Percentiles rank a stretch among this genome's conserved stretches.
Evolutionary conservation across 176 grass and related monocot genomes (phyloP).

Genomic region (Eragrostis nindensis): DNA sequence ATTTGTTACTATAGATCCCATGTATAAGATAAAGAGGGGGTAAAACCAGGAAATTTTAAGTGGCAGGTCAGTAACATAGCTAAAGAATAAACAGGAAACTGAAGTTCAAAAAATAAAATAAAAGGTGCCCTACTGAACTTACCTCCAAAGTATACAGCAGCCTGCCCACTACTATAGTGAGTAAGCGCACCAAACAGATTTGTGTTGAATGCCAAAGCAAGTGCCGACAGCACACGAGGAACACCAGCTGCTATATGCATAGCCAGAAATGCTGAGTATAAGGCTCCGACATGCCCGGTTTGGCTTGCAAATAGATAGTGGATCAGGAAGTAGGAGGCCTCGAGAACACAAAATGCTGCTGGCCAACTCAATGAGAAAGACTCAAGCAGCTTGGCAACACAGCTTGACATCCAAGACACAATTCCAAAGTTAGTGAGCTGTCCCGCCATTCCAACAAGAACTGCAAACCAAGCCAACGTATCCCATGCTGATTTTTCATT

Average conservation of each 20-base stretch:
- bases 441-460: slow-evolving; percentile 87
- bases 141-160: slow-evolving; percentile 95
- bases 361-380: slow-evolving; percentile 83
- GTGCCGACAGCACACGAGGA: slow-evolving; percentile 65
- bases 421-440: slow-evolving; percentile 84
- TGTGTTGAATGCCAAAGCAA: slow-evolving; percentile 79
- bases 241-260: slow-evolving; percentile 84
- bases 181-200: slow-evolving; percentile 81
- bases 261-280: slow-evolving; percentile 82
- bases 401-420: slow-evolving; percentile 80
- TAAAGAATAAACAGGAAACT: slow-evolving; percentile 1
- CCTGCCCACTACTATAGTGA: slow-evolving; percentile 89
- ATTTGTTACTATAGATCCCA: background rate
- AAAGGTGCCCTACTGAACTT: slow-evolving; percentile 30
- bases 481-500: slow-evolving; percentile 94
- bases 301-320: slow-evolving; percentile 96
- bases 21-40: background rate
- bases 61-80: background rate
- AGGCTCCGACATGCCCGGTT: slow-evolving; percentile 79
- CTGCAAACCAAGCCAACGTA: slow-evolving; percentile 82
- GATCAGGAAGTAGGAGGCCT: slow-evolving; percentile 77
- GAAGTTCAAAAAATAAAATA: background rate
- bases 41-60: background rate
- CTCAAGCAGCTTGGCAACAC: slow-evolving; percentile 66
- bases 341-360: slow-evolving; percentile 70